Conservation (phyloP, 192 early-diverging fungal genomes). For the Entrophospora sp. region DNA sequence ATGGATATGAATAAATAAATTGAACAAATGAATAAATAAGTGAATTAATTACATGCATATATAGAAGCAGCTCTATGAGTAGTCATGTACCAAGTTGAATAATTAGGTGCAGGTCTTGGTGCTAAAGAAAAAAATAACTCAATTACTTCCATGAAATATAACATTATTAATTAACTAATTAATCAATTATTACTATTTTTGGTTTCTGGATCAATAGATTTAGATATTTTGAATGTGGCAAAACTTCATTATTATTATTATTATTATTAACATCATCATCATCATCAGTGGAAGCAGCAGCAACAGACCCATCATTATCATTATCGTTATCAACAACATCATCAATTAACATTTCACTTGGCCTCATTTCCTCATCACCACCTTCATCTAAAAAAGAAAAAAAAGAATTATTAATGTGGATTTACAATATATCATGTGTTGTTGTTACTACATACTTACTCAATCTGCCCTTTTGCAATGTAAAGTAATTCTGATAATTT, state of each 20-base stretch:
- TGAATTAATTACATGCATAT: no score
- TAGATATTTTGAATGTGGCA: not conserved
- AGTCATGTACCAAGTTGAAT: slow-evolving; percentile 59
- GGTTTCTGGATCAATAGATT: slow-evolving; percentile 21
- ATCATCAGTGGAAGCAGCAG: no score
- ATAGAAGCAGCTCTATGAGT: slow-evolving; percentile 67
- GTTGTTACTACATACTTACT: no score
- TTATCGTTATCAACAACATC: slow-evolving; percentile 22
- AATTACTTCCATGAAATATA: not conserved
- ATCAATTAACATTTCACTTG: slow-evolving; percentile 21
- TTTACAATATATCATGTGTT: no score
- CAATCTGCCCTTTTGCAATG: slow-evolving; percentile 52
- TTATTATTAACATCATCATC: no score
- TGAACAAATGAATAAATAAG: no score
- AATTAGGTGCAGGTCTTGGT: slow-evolving; percentile 40
- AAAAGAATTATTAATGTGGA: not conserved
- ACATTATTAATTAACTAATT: not conserved
- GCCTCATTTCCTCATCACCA: slow-evolving; percentile 31
- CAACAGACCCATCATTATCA: slow-evolving; percentile 20
- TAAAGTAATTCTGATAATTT: slow-evolving; percentile 50
- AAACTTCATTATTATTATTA: no score
- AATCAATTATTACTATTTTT: slow-evolving; percentile 25
- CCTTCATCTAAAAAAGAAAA: slow-evolving; percentile 10
- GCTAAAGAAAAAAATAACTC: slow-evolving; percentile 8
- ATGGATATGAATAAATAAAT: no score